Base-by-base conservation (phyloP, 495 filamentous ascomycete genomes). In the Xylaria grammica region DNA sequence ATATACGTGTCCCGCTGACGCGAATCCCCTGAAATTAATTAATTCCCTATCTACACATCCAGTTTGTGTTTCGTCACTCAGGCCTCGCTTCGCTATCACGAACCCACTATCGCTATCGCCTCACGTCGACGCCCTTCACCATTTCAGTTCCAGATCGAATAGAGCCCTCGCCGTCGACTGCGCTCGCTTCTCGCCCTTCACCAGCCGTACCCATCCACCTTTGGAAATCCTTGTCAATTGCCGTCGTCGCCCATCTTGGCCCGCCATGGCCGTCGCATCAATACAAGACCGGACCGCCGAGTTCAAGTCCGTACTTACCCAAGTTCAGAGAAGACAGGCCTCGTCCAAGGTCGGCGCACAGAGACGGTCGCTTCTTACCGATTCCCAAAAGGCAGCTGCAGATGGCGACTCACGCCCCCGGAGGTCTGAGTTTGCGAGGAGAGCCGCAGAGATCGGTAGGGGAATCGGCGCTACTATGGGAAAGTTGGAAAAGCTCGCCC, bases 201-300 rank as follows among this genome's bases (percentile, higher is more conserved):
- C n/a, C n/a, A n/a, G n/a, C n/a, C n/a, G n/a, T n/a, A n/a, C n/a
- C 17, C 15, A 15, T 29, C 22, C 3, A 26, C 38, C 53, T 5
- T 20, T 19, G 11, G 24, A 22, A 30, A 24, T 7, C 24, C 8
- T 30, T 36, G 54, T 24, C 38, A 44, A 46, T 32, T 13, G 40
- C 54, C 22, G 19, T 11, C 13, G 22, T 56, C 56, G 20, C 56
- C 26, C 17, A 1, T 19, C 22, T 44, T 26, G 24, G 19, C 30
- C 42, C 72, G 69, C 51, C 19, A 85, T 86, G 82, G 84, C 81
- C 49, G 77, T 84, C 69, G 56, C 77, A 19, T 93, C 92, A 46
- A 97, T 98, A 78, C 96, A 99, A 84, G 95, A 99, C 79, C 91
- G 95, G 69, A 99, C 95, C 58, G 84, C 84, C 74, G 95, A 99